phyloP scores from a whole-genome alignment of 192 early-diverging fungal species.

The Phycomyces nitens region DNA sequence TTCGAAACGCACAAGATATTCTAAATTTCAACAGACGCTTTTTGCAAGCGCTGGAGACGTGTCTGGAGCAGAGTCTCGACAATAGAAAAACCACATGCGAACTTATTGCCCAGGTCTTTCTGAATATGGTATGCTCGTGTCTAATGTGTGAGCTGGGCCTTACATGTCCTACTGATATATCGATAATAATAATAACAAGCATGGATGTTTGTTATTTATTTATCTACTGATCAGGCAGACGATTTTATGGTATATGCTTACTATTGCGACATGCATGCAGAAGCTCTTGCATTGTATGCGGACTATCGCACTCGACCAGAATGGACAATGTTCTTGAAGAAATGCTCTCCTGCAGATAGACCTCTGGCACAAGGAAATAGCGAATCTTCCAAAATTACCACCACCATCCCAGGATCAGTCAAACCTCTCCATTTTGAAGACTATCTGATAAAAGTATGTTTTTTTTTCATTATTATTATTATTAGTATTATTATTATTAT shows the following conservation, averaged over 20 bases:
- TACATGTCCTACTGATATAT: too few species aligned
- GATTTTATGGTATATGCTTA: constrained; percentile 21
- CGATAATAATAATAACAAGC: background rate
- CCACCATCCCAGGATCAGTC: background rate
- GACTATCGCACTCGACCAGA: constrained; percentile 31
- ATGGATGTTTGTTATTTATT: background rate
- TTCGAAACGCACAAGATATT: constrained; percentile 26
- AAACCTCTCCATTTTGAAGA: constrained; percentile 33
- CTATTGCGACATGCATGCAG: constrained; percentile 29
- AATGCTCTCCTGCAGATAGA: constrained; percentile 12
- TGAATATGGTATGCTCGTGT: constrained; percentile 17
- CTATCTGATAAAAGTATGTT: constrained; percentile 33
- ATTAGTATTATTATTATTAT: too few species aligned
- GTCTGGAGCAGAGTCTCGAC: background rate
- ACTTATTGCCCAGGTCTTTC: constrained; percentile 16
- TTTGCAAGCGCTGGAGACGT: constrained; percentile 12
- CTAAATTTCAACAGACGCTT: constrained; percentile 17
- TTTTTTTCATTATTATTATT: background rate
- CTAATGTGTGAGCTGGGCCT: too few species aligned
- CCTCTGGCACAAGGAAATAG: background rate
- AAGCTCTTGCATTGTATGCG: constrained; percentile 19
- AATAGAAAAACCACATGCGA: constrained; percentile 1
- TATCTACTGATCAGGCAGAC: constrained; percentile 10
- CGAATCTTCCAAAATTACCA: background rate
- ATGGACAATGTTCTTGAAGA: constrained; percentile 25